Conservation (phyloP, 176 grass and related monocot genomes). For the Avena atlantica region DNA sequence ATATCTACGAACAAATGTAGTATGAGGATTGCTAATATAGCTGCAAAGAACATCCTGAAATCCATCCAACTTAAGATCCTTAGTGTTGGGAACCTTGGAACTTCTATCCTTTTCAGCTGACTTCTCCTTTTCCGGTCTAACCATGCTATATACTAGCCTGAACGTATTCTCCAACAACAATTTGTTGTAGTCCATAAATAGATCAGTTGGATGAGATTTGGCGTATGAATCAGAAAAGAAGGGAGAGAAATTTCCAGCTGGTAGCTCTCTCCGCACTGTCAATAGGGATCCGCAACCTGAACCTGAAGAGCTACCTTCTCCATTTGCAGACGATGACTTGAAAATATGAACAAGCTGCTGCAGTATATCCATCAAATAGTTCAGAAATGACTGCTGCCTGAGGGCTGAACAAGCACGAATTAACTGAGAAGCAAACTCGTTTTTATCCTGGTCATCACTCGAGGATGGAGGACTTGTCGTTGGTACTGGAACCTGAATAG, state of each 20-base stretch:
- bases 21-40: conserved; percentile 98
- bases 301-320: conserved; percentile 64
- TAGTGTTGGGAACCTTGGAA: conserved; percentile 66
- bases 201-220: conserved; percentile 91
- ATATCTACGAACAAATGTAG: conserved; percentile 90
- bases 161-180: conserved; percentile 94
- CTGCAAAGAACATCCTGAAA: conserved; percentile 97
- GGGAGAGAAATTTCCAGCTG: conserved; percentile 96
- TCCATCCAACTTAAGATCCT: conserved; percentile 96
- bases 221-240: conserved; percentile 98
- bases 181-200: conserved; percentile 91
- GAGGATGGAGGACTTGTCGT: conserved; percentile 47
- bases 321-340: conserved; percentile 73
- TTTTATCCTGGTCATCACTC: conserved; percentile 82
- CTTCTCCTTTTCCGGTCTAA: conserved; percentile 97
- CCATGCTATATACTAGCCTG: conserved; percentile 94
- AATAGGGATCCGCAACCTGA: conserved; percentile 90
- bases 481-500: conserved; percentile 53
- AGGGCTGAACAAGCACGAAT: conserved; percentile 82
- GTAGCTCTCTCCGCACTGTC: conserved; percentile 82
- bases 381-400: conserved; percentile 89
- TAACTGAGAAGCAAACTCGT: conserved; percentile 88
- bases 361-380: conserved; percentile 97
- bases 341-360: conserved; percentile 90
- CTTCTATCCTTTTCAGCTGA: conserved; percentile 81